Base-by-base conservation (phyloP, 2,329 filamentous ascomycete genomes). In the Colletotrichum aenigma region DNA sequence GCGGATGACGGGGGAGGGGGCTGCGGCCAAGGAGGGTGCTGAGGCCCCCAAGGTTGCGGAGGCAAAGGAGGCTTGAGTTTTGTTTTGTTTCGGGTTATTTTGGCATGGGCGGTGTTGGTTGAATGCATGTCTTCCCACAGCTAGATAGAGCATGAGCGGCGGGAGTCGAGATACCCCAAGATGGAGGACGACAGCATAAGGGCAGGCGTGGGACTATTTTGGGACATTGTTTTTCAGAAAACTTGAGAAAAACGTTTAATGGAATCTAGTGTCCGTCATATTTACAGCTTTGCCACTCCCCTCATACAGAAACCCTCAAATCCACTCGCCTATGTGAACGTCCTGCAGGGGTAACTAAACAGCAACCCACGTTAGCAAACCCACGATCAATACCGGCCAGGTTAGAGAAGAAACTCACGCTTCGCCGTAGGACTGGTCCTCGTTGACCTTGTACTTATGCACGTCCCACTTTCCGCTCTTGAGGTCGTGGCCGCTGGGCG, bases 341-440 rank as follows among this genome's bases (percentile, higher is more conserved):
- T 89, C 81, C 92, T 88, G 87, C 91, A 93, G 66, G 91, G 92
- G 82, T 94, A 93, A 78, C 91, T 92, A 81, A 71, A 77, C 28
- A 28, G 21, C 36, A 21, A 13, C 43, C n/a, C 10, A 70, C 69
- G 78, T 85, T 80, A 85, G 86, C 80, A 82, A 74, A 36, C 71
- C 36, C 61, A 16, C n/a, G 66, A 28, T 64, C 73, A 65, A 71
- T 76, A 48, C 68, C 21, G 68, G 38, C 12, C 66, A 18, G 15
- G 15, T 6, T 16, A 62, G 74, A 28, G 78, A 38, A 26, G 61
- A 48, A 18, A 92, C 93, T 85, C 87, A 95, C 94, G 88, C 84
- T 66, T 90, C 89, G 38, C 90, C 87, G 85, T 98, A 98, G 75
- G 93, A 90, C 81, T 94, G 90, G 82, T 96, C 93, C 81, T 88